These are phyloP conservation scores for Gymnopilus dilepis DNA, from an alignment of 768 basidiomycete genomes.

Conservation along the genomic window DNA sequence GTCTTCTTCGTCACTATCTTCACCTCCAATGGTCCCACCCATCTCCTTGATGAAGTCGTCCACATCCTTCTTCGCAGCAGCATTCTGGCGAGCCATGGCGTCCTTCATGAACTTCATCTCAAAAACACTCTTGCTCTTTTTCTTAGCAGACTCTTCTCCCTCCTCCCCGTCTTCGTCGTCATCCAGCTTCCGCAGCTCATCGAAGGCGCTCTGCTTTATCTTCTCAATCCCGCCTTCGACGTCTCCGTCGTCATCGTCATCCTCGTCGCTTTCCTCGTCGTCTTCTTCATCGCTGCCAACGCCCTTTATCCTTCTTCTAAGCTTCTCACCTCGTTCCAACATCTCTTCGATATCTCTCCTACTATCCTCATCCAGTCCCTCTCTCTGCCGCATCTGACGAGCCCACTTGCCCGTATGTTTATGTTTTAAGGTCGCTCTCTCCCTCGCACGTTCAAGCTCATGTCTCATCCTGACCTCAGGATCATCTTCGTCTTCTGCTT, in stretches of 20 bases:
- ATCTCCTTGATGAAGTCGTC: constrained; percentile 80
- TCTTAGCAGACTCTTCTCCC: constrained; percentile 27
- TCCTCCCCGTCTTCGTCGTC: constrained; percentile 29
- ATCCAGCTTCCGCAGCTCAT: constrained; percentile 69
- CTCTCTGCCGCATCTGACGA: constrained; percentile 66
- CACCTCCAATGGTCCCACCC: constrained; percentile 41
- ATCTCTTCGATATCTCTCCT: constrained; percentile 80
- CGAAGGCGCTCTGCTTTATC: constrained; percentile 74
- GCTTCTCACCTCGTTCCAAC: constrained; percentile 80
- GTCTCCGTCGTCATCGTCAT: constrained; percentile 47
- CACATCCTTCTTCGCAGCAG: constrained; percentile 60
- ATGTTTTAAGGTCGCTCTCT: constrained; percentile 88
- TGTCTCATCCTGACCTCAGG: constrained; percentile 61
- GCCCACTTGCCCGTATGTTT: constrained; percentile 92
- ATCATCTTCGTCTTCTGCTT: constrained; percentile 44
- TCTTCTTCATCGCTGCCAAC: constrained; percentile 60
- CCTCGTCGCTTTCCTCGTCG: constrained; percentile 51
- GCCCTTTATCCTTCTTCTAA: constrained; percentile 79
- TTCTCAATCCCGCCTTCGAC: constrained; percentile 51
- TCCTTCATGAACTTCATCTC: constrained; percentile 99
- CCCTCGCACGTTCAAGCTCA: constrained; percentile 82
- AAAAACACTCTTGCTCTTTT: constrained; percentile 75
- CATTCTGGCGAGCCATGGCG: constrained; percentile 73
- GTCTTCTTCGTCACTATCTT: constrained; percentile 21
- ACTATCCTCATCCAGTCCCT: constrained; percentile 60